Base-by-base conservation (phyloP, 2,329 filamentous ascomycete species). In the Trichophyton verrucosum region DNA sequence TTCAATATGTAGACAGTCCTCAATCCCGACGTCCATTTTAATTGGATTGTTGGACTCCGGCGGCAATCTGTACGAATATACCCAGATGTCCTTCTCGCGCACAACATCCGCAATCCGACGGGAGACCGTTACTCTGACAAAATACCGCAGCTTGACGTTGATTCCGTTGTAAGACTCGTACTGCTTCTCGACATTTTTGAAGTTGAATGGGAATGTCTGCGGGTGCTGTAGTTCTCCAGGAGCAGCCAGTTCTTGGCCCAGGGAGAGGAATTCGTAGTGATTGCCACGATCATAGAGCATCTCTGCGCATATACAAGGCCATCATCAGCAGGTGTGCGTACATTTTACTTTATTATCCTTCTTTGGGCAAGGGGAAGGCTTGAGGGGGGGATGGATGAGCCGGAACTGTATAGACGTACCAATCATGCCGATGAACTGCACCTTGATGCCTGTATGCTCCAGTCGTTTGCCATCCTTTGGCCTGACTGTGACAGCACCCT, bases 281-380 rank as follows among this genome's bases (percentile, higher is more conserved):
- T 96, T 99, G 69, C 92, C 92, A 71, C 94, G 89, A 75, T 99
- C 94, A 76, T 96, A 99, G 83, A 97, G 99, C 94, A 99, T 99
- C 75, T 99, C 94, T 95, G 64, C 61, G 22, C 20, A 6, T 7
- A 20, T 6, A 36, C 6, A 58, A 33, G 38, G 53, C 2, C 56
- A 30, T n/a, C 2, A 3, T 36, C 15, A 61, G 60, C 44, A 47
- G 13, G 55, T 40, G 8, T 13, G 33, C 9, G 3, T 15, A 30
- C n/a, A n/a, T 17, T 44, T 44, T 44, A n/a, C 6, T 20, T 53
- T 30, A 3, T 27, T 27, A 27, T 51, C 24, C 6, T 5, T 13
- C 15, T 17, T 13, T 15, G 7, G 13, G 51, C 51, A 36, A 17
- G 27, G 33, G 3, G 27, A 27, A 9, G 51, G 6, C 6, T 20